Evolutionary conservation across 1,284 basidiomycete genomes (phyloP).

Genomic region (Trichosporon sp.): DNA sequence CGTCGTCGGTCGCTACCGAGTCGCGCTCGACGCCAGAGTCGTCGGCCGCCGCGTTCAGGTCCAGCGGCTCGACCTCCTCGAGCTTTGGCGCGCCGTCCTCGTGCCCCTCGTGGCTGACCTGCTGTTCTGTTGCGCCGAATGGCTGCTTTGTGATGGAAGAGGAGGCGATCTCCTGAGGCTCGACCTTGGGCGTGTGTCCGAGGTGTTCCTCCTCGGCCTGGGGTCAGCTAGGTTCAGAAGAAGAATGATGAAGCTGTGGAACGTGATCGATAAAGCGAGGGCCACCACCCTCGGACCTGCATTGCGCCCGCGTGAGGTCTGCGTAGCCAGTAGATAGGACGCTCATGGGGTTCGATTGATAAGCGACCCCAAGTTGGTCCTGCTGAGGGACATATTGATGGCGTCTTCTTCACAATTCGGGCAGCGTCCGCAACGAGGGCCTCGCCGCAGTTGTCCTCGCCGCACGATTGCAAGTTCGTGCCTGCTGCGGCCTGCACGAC

Average conservation of each 20-base stretch:
- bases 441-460: no score
- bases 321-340: no score
- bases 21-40: neutral
- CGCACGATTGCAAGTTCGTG: no score
- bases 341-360: no score
- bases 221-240: neutral
- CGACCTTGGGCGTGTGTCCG: neutral
- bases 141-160: slow-evolving; percentile 37
- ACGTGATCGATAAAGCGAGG: no score
- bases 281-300: no score
- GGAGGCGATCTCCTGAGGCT: neutral
- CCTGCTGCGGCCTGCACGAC: no score
- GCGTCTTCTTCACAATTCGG: no score
- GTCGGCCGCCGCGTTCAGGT: slow-evolving; percentile 46
- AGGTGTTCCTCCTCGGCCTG: slow-evolving; percentile 5
- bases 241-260: neutral
- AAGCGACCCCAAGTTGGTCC: no score
- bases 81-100: slow-evolving; percentile 13
- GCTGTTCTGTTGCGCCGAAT: slow-evolving; percentile 40
- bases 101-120: slow-evolving; percentile 22
- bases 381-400: no score
- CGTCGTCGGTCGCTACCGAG: neutral
- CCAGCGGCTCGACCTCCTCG: slow-evolving; percentile 44
- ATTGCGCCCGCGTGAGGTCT: no score
- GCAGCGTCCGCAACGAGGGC: no score